A percentile compares a stretch with the other conserved stretches of the same genome.
Conservation (phyloP, 2,329 filamentous ascomycete genomes). For the Truncatella angustata region DNA sequence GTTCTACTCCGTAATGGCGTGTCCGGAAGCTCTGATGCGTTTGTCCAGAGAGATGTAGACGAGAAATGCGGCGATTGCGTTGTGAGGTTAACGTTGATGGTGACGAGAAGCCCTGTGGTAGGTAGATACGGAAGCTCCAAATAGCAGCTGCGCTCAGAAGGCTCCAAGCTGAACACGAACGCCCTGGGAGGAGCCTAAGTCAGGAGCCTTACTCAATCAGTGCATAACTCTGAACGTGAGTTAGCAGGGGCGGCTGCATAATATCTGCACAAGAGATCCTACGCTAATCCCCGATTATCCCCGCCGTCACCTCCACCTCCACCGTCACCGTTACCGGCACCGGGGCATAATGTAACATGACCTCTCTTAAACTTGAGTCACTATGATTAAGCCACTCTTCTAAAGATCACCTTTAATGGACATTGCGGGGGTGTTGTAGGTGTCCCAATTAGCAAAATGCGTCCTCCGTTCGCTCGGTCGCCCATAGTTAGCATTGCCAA, state of each 20-base stretch:
- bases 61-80: no score
- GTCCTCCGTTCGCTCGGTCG: slow-evolving; percentile 33
- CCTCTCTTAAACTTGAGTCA: background rate
- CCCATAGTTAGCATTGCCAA: slow-evolving; percentile 72
- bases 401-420: background rate
- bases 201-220: slow-evolving; percentile 5
- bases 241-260: background rate
- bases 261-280: background rate
- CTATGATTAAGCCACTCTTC: background rate
- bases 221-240: background rate
- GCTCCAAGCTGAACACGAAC: slow-evolving; percentile 7
- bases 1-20: no score
- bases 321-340: background rate
- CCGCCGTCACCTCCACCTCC: background rate
- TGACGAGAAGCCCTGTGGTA: background rate
- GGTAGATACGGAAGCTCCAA: background rate
- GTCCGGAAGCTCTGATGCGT: no score
- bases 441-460: slow-evolving; percentile 33
- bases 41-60: no score
- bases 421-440: slow-evolving; percentile 7
- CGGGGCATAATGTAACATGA: background rate
- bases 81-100: no score
- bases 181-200: no score
- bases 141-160: slow-evolving; percentile 2
- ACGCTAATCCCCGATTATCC: slow-evolving; percentile 3